Evolutionary conservation across 163 green algal species (phyloP).

Genomic region (Coccomyxa subellipsoidea): DNA sequence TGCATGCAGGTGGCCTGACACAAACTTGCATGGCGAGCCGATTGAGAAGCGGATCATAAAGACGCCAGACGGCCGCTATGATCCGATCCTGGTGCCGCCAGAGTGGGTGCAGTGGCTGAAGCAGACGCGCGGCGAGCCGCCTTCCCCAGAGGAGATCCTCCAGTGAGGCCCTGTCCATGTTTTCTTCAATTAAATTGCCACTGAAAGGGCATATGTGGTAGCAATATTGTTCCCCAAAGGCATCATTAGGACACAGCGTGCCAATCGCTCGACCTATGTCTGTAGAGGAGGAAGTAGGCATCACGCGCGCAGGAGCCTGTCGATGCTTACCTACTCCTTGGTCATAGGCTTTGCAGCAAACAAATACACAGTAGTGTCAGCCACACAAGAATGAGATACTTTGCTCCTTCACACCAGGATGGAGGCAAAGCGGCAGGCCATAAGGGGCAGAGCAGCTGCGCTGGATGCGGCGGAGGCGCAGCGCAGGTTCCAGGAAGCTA

Average conservation of each 20-base stretch:
- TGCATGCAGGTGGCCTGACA: neutral
- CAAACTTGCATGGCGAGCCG: constrained; percentile 1
- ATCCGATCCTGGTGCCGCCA: constrained; percentile 26
- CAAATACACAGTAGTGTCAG: no score
- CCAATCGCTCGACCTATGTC: neutral
- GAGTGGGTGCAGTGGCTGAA: constrained; percentile 46
- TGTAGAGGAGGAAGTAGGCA: neutral
- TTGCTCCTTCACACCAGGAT: no score
- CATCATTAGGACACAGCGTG: neutral
- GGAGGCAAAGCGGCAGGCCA: constrained; percentile 18
- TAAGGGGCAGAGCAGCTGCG: constrained; percentile 26
- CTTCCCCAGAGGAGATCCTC: constrained; percentile 27
- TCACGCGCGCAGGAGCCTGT: neutral
- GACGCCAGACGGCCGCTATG: constrained; percentile 9
- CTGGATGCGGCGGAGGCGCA: constrained; percentile 28
- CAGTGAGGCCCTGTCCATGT: constrained; percentile 11
- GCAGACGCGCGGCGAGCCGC: constrained; percentile 17
- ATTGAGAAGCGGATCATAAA: neutral
- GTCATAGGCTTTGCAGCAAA: neutral
- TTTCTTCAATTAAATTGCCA: neutral
- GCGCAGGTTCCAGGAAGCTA: constrained; percentile 27
- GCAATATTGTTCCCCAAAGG: neutral
- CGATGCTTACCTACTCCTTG: neutral
- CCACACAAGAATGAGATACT: no score
- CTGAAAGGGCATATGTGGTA: neutral